Conservation (phyloP, 306 rosid species). For the Adenanthera pavonina region DNA sequence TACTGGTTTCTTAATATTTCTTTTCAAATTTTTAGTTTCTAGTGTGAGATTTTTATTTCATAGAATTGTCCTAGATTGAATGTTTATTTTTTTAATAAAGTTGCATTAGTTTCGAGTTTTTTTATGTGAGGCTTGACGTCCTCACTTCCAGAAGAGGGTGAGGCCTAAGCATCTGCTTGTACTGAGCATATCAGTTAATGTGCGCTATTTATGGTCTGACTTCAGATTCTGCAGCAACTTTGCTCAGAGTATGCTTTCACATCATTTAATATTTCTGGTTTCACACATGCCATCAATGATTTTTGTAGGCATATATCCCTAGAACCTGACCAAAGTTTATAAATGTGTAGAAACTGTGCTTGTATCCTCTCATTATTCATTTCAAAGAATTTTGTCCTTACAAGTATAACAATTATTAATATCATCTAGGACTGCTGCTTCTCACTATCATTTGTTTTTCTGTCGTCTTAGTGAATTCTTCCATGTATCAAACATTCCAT, state of each 20-base stretch:
- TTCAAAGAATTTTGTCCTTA: not conserved
- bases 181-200: constrained; percentile 32
- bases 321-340: constrained; percentile 21
- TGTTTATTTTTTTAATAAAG: too few species aligned
- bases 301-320: constrained; percentile 19
- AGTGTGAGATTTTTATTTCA: too few species aligned
- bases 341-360: constrained; percentile 14
- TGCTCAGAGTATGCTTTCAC: constrained; percentile 62
- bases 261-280: constrained; percentile 21
- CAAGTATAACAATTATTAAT: not conserved
- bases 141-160: too few species aligned
- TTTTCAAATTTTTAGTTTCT: too few species aligned
- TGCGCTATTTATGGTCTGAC: constrained; percentile 22
- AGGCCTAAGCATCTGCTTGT: not conserved
- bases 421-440: not conserved
- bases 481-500: too few species aligned
- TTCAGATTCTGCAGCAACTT: constrained; percentile 70
- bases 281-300: not conserved
- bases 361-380: not conserved
- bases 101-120: not conserved
- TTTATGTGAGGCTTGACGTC: not conserved
- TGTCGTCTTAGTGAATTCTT: not conserved
- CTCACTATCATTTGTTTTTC: not conserved
- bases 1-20: constrained; percentile 63
- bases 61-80: too few species aligned